Evolutionary conservation across 2,329 filamentous ascomycete genomes (phyloP).

Genomic region (Myriangium duriaei): DNA sequence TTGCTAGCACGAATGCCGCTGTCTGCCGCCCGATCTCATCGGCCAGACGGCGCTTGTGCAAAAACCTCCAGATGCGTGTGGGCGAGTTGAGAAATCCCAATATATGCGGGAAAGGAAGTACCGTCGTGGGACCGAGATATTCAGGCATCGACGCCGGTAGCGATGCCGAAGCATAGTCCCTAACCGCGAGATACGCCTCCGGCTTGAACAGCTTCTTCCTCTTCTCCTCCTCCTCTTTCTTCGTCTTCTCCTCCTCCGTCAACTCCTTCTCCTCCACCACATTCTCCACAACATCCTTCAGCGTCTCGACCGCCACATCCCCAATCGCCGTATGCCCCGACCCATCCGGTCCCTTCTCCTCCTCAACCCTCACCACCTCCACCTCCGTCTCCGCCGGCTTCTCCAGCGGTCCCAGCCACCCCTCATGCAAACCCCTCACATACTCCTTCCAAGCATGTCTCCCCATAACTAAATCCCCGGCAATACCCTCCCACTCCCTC

Average conservation of each 20-base stretch:
- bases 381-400: conserved; percentile 34
- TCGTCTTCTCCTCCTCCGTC: conserved; percentile 17
- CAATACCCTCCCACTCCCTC: conserved; percentile 56
- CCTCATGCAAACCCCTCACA: conserved; percentile 81
- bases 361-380: conserved; percentile 9
- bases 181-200: conserved; percentile 59
- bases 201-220: conserved; percentile 47
- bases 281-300: conserved; percentile 8
- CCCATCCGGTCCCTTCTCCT: conserved; percentile 10
- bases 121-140: conserved; percentile 58
- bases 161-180: conserved; percentile 55
- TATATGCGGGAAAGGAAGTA: conserved; percentile 73
- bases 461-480: conserved; percentile 80
- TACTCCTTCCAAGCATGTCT: conserved; percentile 97
- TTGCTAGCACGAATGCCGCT: conserved; percentile 65
- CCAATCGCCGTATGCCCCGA: conserved; percentile 16
- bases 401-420: conserved; percentile 80
- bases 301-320: conserved; percentile 18
- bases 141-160: conserved; percentile 55
- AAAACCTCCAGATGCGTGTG: conserved; percentile 72
- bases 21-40: conserved; percentile 80
- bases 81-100: conserved; percentile 88
- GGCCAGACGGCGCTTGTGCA: conserved; percentile 73
- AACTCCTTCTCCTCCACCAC: conserved; percentile 12
- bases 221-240: conserved; percentile 22